Evolutionary conservation across 2,329 filamentous ascomycete genomes (phyloP).

Genomic region (Pseudogymnoascus sp.): DNA sequence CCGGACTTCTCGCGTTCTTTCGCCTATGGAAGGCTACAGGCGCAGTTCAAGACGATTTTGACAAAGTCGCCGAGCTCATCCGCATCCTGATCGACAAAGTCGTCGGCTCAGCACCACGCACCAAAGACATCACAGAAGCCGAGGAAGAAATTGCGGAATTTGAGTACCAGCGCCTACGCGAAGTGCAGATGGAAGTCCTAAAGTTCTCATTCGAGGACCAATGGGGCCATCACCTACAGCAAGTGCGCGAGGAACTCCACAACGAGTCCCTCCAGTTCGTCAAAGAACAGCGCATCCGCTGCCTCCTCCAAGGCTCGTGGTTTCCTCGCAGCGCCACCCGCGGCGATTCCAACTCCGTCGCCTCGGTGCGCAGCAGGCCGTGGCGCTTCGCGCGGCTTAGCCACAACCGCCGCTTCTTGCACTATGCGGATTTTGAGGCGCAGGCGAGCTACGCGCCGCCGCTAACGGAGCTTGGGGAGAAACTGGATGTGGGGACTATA

Average conservation of each 20-base stretch:
- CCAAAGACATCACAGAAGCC: conserved; percentile 76
- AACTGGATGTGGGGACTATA: conserved; percentile 79
- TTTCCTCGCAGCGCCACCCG: conserved; percentile 50
- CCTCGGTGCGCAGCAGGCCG: conserved; percentile 32
- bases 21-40: conserved; percentile 87
- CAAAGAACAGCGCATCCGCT: conserved; percentile 91
- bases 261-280: conserved; percentile 92
- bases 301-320: conserved; percentile 83
- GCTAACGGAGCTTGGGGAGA: conserved; percentile 68
- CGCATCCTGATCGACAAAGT: conserved; percentile 87
- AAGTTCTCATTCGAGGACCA: conserved; percentile 89
- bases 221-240: conserved; percentile 83
- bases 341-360: conserved; percentile 31
- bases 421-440: conserved; percentile 77
- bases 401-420: conserved; percentile 82
- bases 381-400: conserved; percentile 87
- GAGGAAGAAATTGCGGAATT: conserved; percentile 85
- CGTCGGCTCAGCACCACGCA: conserved; percentile 73
- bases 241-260: conserved; percentile 85
- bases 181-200: conserved; percentile 88
- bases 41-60: conserved; percentile 79
- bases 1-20: conserved; percentile 80
- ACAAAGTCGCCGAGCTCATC: conserved; percentile 86
- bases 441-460: conserved; percentile 60
- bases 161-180: conserved; percentile 70